Evolutionary conservation across 257 asterid genomes (phyloP).

Genomic region (Linaria vulgaris): DNA sequence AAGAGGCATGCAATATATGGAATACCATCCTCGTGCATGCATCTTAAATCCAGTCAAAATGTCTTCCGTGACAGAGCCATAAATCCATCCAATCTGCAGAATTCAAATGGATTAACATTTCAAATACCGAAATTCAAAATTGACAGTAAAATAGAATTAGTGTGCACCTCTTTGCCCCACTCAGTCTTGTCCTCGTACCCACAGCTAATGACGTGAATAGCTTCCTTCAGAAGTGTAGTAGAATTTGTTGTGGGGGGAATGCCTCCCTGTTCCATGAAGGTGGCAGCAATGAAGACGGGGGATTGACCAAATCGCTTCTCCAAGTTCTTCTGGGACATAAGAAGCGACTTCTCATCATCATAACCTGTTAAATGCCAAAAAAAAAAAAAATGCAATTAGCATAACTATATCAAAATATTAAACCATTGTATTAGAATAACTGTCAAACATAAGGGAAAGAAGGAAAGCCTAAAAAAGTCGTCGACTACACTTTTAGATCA

Average conservation of each 20-base stretch:
- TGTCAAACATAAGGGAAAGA: not conserved
- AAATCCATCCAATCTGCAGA: slow-evolving; percentile 88
- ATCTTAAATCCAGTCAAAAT: slow-evolving; percentile 90
- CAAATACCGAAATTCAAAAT: not conserved
- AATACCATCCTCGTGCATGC: slow-evolving; percentile 94
- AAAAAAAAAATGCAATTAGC: not conserved
- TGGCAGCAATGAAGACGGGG: slow-evolving; percentile 88
- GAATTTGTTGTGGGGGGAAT: slow-evolving; percentile 83
- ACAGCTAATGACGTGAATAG: slow-evolving; percentile 96
- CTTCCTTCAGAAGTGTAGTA: slow-evolving; percentile 83
- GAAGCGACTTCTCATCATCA: slow-evolving; percentile 83
- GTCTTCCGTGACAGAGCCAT: slow-evolving; percentile 94
- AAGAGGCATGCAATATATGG: slow-evolving; percentile 84
- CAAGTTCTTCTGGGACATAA: slow-evolving; percentile 91
- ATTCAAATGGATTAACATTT: not conserved
- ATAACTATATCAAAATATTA: slow-evolving; percentile 10
- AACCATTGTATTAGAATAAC: not conserved
- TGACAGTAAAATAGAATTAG: not conserved
- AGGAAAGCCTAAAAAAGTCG: too few species aligned
- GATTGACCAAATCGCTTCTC: slow-evolving; percentile 97
- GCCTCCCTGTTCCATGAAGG: slow-evolving; percentile 93
- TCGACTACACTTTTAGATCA: not conserved
- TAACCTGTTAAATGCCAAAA: slow-evolving; percentile 60
- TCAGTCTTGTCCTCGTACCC: slow-evolving; percentile 95
- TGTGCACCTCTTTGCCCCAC: slow-evolving; percentile 93